These are phyloP conservation scores for Dictyostelium firmibasis DNA, from an alignment of 78 protist species.

Conservation along the genomic window DNA sequence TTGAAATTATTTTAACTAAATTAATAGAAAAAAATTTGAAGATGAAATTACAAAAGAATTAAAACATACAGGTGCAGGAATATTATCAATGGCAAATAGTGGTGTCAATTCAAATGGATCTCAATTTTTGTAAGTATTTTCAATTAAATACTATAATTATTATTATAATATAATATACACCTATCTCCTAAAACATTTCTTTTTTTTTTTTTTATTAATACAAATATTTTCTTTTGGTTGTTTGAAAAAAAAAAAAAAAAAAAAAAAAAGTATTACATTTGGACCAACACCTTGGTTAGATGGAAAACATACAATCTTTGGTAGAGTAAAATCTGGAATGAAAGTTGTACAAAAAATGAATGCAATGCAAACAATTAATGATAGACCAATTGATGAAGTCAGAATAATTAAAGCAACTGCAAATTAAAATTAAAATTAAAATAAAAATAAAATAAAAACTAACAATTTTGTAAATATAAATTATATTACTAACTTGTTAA, in stretches of 20 bases:
- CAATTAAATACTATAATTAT: no score
- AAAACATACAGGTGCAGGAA: conserved; percentile 94
- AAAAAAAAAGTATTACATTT: conserved; percentile 77
- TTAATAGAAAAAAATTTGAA: conserved; percentile 76
- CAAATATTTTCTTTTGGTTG: no score
- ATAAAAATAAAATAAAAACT: not conserved
- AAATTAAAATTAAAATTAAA: not conserved
- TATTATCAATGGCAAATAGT: conserved; percentile 91
- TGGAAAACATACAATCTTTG: conserved; percentile 94
- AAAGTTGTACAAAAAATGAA: conserved; percentile 82
- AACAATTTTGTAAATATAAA: not conserved
- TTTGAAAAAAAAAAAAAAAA: no score
- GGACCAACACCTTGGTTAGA: conserved; percentile 89
- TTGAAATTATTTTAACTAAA: no score
- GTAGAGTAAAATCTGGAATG: conserved; percentile 89
- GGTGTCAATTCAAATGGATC: conserved; percentile 79
- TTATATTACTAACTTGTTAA: not conserved
- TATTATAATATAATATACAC: no score
- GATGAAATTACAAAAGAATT: conserved; percentile 86
- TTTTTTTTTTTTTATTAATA: not conserved
- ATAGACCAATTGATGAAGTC: conserved; percentile 55
- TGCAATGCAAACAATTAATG: conserved; percentile 25
- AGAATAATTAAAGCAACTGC: not conserved
- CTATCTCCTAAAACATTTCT: no score
- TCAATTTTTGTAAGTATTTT: conserved; percentile 87